Evolutionary conservation across 345 rosid species (phyloP).

Genomic region (Boechera retrofracta): DNA sequence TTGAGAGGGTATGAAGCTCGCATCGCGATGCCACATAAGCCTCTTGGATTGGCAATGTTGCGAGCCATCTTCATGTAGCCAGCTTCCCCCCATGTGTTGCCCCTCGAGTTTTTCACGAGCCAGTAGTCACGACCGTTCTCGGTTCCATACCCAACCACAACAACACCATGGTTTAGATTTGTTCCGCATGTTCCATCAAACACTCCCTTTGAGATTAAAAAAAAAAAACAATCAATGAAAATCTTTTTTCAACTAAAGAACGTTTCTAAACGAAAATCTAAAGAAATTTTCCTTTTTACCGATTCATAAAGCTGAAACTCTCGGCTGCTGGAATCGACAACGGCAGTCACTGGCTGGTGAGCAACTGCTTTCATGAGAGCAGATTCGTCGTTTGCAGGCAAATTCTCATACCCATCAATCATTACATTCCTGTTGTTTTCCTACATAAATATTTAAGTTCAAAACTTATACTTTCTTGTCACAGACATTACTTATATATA

Average conservation of each 20-base stretch:
- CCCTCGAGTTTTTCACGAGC: conserved; percentile 91
- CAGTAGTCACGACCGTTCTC: conserved; percentile 71
- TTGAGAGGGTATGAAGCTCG: conserved; percentile 86
- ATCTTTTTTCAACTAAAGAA: too few relatives aligned
- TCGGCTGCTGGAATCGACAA: conserved; percentile 71
- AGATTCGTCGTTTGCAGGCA: conserved; percentile 59
- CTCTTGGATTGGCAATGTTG: conserved; percentile 50
- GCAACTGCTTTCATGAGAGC: conserved; percentile 68
- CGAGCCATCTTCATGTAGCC: conserved; percentile 77
- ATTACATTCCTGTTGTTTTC: conserved; percentile 58
- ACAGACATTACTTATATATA: background rate
- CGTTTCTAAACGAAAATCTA: background rate
- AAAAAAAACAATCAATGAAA: background rate
- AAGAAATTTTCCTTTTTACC: conserved; percentile 44
- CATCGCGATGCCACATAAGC: conserved; percentile 86
- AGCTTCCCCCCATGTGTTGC: conserved; percentile 73
- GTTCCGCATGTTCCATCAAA: conserved; percentile 31
- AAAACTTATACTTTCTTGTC: background rate
- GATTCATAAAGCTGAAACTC: conserved; percentile 82
- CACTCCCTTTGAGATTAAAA: background rate
- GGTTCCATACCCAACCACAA: conserved; percentile 78
- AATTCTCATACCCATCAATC: conserved; percentile 73
- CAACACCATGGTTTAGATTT: conserved; percentile 76
- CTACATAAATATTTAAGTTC: conserved; percentile 39
- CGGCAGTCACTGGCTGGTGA: conserved; percentile 76